These are phyloP conservation scores for Serendipita sp. DNA, from an alignment of 768 basidiomycete species.

Conservation along the genomic window DNA sequence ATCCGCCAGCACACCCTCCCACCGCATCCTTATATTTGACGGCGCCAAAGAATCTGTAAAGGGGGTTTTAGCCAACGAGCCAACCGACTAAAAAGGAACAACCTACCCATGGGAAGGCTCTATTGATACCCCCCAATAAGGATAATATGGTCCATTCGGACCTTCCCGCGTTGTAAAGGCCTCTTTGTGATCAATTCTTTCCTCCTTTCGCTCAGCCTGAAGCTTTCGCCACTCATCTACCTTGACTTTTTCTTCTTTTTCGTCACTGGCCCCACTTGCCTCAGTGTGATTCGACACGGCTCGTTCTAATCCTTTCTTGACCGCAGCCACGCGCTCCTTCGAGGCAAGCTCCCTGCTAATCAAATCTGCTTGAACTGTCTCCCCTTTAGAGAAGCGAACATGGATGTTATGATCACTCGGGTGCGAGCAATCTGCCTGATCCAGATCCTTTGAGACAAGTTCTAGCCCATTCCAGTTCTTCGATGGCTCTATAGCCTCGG, in stretches of 20 bases:
- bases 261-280: neutral
- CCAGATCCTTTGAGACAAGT: neutral
- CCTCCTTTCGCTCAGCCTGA: neutral
- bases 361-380: neutral
- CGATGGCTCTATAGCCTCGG: neutral
- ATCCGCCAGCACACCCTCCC: neutral
- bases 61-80: no score
- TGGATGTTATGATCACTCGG: neutral
- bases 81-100: no score
- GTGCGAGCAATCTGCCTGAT: neutral
- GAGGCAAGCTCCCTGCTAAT: neutral
- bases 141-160: neutral
- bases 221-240: conserved; percentile 1
- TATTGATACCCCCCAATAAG: neutral
- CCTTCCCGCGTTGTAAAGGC: neutral
- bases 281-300: neutral
- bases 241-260: neutral
- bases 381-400: no score
- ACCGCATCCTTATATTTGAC: neutral
- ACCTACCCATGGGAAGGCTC: neutral
- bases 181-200: neutral
- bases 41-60: neutral
- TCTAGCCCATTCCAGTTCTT: neutral
- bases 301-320: neutral
- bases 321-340: neutral